Base-by-base conservation (phyloP, 768 basidiomycete genomes). In the Mycena rosella region DNA sequence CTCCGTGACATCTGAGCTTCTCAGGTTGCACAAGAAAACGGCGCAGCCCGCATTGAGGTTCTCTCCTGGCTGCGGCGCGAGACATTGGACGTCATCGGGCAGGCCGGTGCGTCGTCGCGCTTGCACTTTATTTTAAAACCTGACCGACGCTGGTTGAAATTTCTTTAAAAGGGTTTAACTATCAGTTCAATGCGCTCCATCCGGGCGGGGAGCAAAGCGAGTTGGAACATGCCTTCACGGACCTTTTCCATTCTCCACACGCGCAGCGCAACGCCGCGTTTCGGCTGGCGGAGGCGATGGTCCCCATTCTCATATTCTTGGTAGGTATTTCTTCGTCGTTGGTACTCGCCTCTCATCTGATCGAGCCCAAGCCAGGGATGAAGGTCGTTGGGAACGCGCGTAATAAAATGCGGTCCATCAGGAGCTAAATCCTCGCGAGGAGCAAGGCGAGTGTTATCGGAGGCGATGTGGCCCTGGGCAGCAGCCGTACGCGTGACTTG, bases 401-500 rank as follows among this genome's bases (percentile, higher is more conserved):
- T 17, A 67, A 29, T 0, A 80, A 74, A 0, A 84, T 84, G 69
- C 32, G 60, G 22, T 72, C 76, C n/a, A 81, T 87, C 27, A 85
- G 85, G 13, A 62, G 56, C 48, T 76, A 81, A 45, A 74, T 87
- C 13, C 55, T 84, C 2, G 26, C 58, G 5, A 74, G 81, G 29
- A 85, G 82, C 71, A 87, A 86, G 68, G 54, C 18, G 18, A 56
- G 68, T 11, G 77, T 74, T 14, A 52, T 20, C 4, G 62, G 49
- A n/a, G 67, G 67, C n/a, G 67, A 61, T n/a, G 53, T 71, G 27
- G 52, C 11, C 17, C 61, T 57, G 7, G 45, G 24, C 14, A 69
- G 68, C 2, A 81, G 81, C n/a, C n/a, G n/a, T n/a, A n/a, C n/a
- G 17, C 79, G 82, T 4, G 87, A 88, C 73, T 62, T 88, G 13